A percentile compares a stretch with the other conserved stretches of the same genome.
Evolutionary conservation across 2,329 filamentous ascomycete species (phyloP).

Genomic region (Cercospora zeina): DNA sequence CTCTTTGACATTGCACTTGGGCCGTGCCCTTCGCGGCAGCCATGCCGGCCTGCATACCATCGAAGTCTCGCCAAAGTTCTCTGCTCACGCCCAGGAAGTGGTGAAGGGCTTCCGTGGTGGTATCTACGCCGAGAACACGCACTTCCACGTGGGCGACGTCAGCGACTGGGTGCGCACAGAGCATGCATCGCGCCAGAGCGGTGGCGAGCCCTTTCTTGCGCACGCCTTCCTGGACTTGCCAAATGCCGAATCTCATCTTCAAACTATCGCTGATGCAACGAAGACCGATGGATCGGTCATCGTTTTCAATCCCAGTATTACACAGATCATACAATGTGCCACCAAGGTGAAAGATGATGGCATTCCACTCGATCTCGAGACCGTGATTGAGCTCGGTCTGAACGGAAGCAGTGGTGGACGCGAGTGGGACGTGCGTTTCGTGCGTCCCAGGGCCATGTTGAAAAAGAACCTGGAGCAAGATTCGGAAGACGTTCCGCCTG

Average conservation of each 20-base stretch:
- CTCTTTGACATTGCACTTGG: conserved; percentile 71
- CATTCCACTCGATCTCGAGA: conserved; percentile 60
- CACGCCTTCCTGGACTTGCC: conserved; percentile 75
- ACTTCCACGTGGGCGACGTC: conserved; percentile 71
- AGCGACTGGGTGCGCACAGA: conserved; percentile 62
- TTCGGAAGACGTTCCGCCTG: not conserved
- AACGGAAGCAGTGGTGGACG: conserved; percentile 56
- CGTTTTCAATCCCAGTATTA: conserved; percentile 75
- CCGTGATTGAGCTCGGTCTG: conserved; percentile 58
- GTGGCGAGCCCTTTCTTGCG: conserved; percentile 62
- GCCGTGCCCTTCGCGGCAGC: conserved; percentile 59
- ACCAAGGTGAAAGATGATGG: conserved; percentile 54
- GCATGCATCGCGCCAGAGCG: conserved; percentile 42
- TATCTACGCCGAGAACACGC: conserved; percentile 67
- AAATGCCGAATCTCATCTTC: conserved; percentile 56
- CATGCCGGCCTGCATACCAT: conserved; percentile 74
- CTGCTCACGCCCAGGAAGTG: conserved; percentile 63
- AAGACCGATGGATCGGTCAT: conserved; percentile 64
- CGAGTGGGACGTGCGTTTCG: conserved; percentile 64
- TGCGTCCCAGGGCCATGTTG: conserved; percentile 43
- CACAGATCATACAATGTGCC: conserved; percentile 69
- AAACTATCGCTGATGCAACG: conserved; percentile 58
- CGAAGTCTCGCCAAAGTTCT: conserved; percentile 64
- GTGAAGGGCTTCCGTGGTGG: conserved; percentile 68
- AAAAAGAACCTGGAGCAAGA: conserved; percentile 8